Percentiles rank a stretch among this genome's conserved stretches.
These are phyloP conservation scores for Picea abies DNA, from an alignment of 83 land plant genomes.

Conservation along the genomic window DNA sequence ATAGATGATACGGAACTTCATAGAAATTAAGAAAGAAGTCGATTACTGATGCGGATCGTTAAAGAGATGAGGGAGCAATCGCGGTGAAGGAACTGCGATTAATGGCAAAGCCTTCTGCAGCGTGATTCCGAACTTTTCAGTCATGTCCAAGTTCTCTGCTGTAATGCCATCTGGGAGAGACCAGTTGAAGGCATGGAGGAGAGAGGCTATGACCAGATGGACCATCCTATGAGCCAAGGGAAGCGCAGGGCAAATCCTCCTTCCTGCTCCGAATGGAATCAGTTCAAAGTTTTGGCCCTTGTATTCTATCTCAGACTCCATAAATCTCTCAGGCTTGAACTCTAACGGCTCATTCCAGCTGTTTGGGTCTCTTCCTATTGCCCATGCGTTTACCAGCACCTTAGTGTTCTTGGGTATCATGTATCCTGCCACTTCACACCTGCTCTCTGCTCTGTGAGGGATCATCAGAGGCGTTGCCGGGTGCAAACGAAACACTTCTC, in stretches of 20 bases:
- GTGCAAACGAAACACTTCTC: too few species aligned
- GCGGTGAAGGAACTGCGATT: too few species aligned
- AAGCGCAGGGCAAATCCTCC: too few species aligned
- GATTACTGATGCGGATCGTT: not conserved
- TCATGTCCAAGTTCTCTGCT: not conserved
- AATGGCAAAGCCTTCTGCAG: too few species aligned
- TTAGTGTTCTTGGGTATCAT: constrained; percentile 17
- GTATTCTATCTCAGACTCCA: constrained; percentile 30
- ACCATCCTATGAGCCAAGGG: too few species aligned
- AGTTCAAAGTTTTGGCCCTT: constrained; percentile 33
- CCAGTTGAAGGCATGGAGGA: too few species aligned
- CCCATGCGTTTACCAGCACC: constrained; percentile 21
- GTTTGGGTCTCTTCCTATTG: constrained; percentile 16
- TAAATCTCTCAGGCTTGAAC: constrained; percentile 47
- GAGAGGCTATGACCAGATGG: too few species aligned
- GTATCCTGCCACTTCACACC: constrained; percentile 19
- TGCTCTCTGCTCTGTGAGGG: constrained; percentile 4
- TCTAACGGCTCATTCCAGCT: constrained; percentile 29
- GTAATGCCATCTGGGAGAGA: too few species aligned
- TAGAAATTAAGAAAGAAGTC: too few species aligned
- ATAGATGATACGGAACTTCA: too few species aligned
- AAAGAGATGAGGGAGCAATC: too few species aligned
- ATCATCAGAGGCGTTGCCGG: not conserved
- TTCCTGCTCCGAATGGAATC: constrained; percentile 4
- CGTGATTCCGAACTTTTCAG: too few species aligned